Evolutionary conservation across 306 rosid genomes (phyloP).

Genomic region (Prunus mira): DNA sequence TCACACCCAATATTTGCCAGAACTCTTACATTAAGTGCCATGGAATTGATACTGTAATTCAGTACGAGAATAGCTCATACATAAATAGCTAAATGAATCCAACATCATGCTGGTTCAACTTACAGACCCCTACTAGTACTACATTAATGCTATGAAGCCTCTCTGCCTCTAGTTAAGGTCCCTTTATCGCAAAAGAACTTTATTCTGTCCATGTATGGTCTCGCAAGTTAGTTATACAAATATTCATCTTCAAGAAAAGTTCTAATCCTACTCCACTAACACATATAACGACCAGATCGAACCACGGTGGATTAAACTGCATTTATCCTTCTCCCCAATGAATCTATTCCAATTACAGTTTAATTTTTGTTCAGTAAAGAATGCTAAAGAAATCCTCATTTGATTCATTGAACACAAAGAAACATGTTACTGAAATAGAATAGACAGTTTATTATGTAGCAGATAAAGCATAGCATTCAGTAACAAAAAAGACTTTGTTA

Average conservation of each 20-base stretch:
- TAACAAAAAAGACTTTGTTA: slow-evolving; percentile 4
- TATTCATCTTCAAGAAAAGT: no score
- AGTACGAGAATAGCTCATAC: slow-evolving; percentile 23
- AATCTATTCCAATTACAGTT: not conserved
- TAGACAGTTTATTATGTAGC: not conserved
- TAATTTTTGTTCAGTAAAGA: not conserved
- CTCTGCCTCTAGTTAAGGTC: not conserved
- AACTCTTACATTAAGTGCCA: slow-evolving; percentile 50
- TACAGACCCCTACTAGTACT: no score
- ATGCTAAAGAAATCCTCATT: not conserved
- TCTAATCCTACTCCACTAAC: no score
- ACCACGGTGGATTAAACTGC: no score
- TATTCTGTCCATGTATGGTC: no score
- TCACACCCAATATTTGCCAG: slow-evolving; percentile 46
- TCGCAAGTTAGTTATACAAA: no score
- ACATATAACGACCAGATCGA: no score
- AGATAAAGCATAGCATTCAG: not conserved
- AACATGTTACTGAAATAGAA: not conserved
- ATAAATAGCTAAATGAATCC: not conserved
- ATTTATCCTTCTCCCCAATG: no score
- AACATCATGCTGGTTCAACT: not conserved
- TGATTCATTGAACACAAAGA: not conserved
- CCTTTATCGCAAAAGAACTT: not conserved
- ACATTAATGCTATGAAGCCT: not conserved
- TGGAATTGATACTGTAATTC: slow-evolving; percentile 51